Conservation (phyloP, 345 rosid species). For the Schrenkiella parvula region DNA sequence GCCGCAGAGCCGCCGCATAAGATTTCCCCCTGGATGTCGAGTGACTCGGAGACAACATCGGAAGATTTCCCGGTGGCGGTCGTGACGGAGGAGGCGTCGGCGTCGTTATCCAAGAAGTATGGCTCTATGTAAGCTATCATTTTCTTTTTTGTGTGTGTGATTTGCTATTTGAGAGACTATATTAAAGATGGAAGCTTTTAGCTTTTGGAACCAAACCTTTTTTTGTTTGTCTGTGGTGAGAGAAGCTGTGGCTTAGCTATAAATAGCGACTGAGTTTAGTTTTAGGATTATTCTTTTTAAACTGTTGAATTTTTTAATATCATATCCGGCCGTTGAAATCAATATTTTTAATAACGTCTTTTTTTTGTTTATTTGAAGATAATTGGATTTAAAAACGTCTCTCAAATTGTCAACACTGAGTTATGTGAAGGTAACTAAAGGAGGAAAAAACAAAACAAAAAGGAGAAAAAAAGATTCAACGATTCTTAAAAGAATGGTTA, state of each 20-base stretch:
- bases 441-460: not conserved
- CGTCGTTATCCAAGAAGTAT: constrained; percentile 65
- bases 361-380: not conserved
- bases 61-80: not conserved
- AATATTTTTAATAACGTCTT: constrained; percentile 5
- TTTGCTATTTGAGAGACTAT: constrained; percentile 23
- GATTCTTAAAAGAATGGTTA: constrained; percentile 31
- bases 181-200: constrained; percentile 11
- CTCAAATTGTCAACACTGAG: constrained; percentile 28
- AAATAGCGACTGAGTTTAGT: constrained; percentile 33
- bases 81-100: constrained; percentile 43
- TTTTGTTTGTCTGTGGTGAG: constrained; percentile 30
- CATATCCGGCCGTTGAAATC: constrained; percentile 30
- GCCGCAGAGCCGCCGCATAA: constrained; percentile 29
- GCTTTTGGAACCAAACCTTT: constrained; percentile 17
- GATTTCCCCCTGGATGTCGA: constrained; percentile 54
- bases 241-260: constrained; percentile 32
- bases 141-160: constrained; percentile 6
- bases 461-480: constrained; percentile 3
- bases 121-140: constrained; percentile 82
- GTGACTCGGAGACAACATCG: constrained; percentile 43
- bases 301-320: not conserved
- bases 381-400: constrained; percentile 6
- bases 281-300: constrained; percentile 2
- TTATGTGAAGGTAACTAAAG: constrained; percentile 26